Conservation (phyloP, 2,329 filamentous ascomycete species). For the Fusarium sp. region DNA sequence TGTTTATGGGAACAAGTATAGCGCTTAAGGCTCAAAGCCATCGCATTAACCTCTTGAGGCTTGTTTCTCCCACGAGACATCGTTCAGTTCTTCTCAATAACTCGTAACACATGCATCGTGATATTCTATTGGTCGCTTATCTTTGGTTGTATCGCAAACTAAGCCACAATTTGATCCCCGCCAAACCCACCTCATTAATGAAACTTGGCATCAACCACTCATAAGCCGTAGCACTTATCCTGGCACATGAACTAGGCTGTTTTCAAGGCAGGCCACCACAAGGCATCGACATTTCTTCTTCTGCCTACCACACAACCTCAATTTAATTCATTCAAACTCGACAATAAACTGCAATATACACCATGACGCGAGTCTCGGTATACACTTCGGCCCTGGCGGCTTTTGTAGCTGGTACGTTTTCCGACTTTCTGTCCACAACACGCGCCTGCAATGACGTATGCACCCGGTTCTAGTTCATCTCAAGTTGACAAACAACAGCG, state of each 20-base stretch:
- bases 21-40: neutral
- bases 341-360: constrained; percentile 5
- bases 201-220: constrained; percentile 37
- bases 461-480: neutral
- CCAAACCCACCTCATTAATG: constrained; percentile 18
- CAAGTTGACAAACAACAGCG: constrained; percentile 59
- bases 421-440: constrained; percentile 6
- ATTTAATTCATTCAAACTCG: neutral
- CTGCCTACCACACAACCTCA: constrained; percentile 6
- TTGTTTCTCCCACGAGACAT: neutral
- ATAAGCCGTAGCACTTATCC: constrained; percentile 26
- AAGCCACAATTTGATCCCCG: constrained; percentile 20
- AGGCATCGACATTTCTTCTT: constrained; percentile 38
- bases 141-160: neutral
- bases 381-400: constrained; percentile 56
- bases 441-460: constrained; percentile 40
- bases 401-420: constrained; percentile 55
- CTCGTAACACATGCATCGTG: neutral
- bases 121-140: neutral
- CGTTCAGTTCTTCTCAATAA: neutral
- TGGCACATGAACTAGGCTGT: constrained; percentile 14
- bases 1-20: too few relatives aligned
- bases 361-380: constrained; percentile 57
- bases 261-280: constrained; percentile 29
- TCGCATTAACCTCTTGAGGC: neutral